Conservation (phyloP, 23 red algal genomes). For the Gracilaria vermiculophylla region DNA sequence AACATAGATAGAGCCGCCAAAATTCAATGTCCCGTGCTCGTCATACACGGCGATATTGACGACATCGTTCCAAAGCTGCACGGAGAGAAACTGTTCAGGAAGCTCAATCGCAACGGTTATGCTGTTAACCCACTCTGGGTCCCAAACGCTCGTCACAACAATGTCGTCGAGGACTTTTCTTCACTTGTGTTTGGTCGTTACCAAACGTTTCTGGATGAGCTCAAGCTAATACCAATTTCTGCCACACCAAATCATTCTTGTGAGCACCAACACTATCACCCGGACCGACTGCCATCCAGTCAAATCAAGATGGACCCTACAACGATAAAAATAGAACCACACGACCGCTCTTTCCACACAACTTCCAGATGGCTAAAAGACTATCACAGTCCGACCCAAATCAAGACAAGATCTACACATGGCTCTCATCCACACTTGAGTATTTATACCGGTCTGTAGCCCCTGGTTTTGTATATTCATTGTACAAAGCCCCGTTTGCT, state of each 20-base stretch:
- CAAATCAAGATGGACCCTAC: background rate
- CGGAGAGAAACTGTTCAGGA: slow-evolving; percentile 40
- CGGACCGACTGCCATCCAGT: background rate
- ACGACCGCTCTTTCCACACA: background rate
- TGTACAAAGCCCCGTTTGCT: too few species aligned
- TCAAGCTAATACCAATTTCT: slow-evolving; percentile 31
- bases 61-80: slow-evolving; percentile 63
- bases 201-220: slow-evolving; percentile 31
- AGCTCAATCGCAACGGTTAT: slow-evolving; percentile 39
- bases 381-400: background rate
- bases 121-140: slow-evolving; percentile 54
- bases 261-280: background rate
- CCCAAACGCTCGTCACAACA: slow-evolving; percentile 45
- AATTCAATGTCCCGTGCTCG: slow-evolving; percentile 73
- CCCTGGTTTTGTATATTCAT: background rate
- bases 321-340: background rate
- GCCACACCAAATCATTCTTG: background rate
- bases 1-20: slow-evolving; percentile 64
- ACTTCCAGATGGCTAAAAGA: background rate
- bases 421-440: slow-evolving; percentile 1
- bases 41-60: slow-evolving; percentile 77
- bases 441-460: background rate
- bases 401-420: background rate
- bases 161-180: slow-evolving; percentile 47
- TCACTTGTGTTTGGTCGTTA: slow-evolving; percentile 42